These are phyloP conservation scores for Lyophyllum atratum DNA, from an alignment of 768 basidiomycete species.

Conservation along the genomic window DNA sequence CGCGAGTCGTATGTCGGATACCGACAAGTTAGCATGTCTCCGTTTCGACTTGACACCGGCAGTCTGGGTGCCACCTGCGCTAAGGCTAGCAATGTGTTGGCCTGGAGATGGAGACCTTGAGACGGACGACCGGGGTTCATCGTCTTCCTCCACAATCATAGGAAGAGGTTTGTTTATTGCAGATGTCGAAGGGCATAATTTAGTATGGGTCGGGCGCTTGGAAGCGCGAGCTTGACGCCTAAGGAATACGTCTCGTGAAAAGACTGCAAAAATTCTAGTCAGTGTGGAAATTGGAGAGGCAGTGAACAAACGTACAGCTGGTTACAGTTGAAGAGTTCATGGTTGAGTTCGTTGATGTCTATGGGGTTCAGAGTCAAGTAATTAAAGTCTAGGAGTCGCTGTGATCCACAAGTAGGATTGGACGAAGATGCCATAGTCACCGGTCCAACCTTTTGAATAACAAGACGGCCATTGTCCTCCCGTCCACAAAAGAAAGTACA, in stretches of 20 bases:
- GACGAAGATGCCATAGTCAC: slow-evolving; percentile 22
- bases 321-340: slow-evolving; percentile 29
- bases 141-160: slow-evolving; percentile 36
- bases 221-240: slow-evolving; percentile 32
- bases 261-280: slow-evolving; percentile 21
- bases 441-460: slow-evolving; percentile 8
- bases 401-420: slow-evolving; percentile 12
- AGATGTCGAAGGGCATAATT: slow-evolving; percentile 17
- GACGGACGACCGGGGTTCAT: slow-evolving; percentile 23
- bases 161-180: slow-evolving; percentile 23
- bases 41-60: slow-evolving; percentile 20
- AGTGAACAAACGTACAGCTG: slow-evolving; percentile 26
- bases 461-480: slow-evolving; percentile 16
- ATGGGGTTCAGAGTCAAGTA: slow-evolving; percentile 13
- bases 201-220: slow-evolving; percentile 11
- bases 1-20: slow-evolving; percentile 32
- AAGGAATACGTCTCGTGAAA: slow-evolving; percentile 33
- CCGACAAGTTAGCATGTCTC: slow-evolving; percentile 28
- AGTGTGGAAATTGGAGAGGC: slow-evolving; percentile 2
- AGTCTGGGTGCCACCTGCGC: slow-evolving; percentile 2
- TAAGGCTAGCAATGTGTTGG: slow-evolving; percentile 8
- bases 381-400: slow-evolving; percentile 13
- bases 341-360: slow-evolving; percentile 21
- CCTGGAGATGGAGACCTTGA: slow-evolving; percentile 15
- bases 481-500: slow-evolving; percentile 27